Percentiles rank a stretch among this genome's conserved stretches.
Evolutionary conservation across 768 basidiomycete genomes (phyloP).

Genomic region (Trametes maxima): DNA sequence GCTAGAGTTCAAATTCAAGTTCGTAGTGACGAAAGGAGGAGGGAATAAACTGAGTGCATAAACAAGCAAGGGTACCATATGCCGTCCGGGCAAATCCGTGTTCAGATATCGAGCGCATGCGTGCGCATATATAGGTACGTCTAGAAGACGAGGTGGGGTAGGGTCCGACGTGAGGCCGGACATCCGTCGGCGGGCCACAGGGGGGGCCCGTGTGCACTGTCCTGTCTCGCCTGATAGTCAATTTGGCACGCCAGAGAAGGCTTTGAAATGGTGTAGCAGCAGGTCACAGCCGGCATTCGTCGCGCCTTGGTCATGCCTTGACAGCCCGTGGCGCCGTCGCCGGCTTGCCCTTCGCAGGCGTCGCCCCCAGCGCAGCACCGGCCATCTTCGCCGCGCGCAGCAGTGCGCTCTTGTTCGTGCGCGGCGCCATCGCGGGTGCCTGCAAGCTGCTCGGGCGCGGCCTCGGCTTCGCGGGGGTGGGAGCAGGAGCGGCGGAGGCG

Average conservation of each 20-base stretch:
- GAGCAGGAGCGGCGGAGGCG: constrained; percentile 18
- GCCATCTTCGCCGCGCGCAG: constrained; percentile 72
- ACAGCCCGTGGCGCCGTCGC: constrained; percentile 19
- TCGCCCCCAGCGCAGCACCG: constrained; percentile 14
- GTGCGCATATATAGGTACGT: not conserved
- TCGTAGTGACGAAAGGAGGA: not conserved
- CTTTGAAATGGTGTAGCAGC: not conserved
- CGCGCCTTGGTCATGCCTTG: constrained; percentile 7
- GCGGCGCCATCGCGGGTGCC: constrained; percentile 65
- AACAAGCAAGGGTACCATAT: constrained; percentile 19
- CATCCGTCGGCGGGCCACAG: not conserved
- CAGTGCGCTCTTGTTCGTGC: constrained; percentile 74
- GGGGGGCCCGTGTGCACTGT: not conserved
- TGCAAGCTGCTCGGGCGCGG: constrained; percentile 61
- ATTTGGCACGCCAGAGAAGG: not conserved
- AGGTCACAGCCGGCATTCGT: not conserved
- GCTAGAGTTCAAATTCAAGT: constrained; percentile 2
- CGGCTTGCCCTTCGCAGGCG: constrained; percentile 17
- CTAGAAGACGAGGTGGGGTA: not conserved
- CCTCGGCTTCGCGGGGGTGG: constrained; percentile 35
- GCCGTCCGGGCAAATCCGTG: not conserved
- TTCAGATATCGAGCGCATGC: constrained; percentile 7
- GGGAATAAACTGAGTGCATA: constrained; percentile 20
- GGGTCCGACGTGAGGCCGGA: not conserved
- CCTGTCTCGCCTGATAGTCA: not conserved